These are phyloP conservation scores for Ceratobasidium sp. DNA, from an alignment of 1,284 basidiomycete genomes.

Conservation along the genomic window DNA sequence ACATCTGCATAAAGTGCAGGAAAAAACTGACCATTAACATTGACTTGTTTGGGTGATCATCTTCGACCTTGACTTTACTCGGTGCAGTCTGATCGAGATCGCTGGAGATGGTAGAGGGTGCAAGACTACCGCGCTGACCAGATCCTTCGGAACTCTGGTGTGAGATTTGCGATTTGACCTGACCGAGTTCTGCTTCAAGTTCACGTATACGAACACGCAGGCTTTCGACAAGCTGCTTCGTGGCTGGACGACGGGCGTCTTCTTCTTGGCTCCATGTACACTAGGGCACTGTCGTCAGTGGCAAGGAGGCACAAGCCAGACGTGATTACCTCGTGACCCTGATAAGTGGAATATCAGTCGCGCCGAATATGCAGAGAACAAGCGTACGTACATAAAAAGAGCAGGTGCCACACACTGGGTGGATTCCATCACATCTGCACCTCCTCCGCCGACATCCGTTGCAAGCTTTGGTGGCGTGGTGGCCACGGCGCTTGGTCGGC, in stretches of 20 bases:
- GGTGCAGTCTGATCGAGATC: background rate
- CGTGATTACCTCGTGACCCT: slow-evolving; percentile 34
- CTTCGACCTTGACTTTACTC: background rate
- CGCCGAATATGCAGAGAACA: background rate
- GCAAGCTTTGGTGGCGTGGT: slow-evolving; percentile 38
- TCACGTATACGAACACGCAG: slow-evolving; percentile 34
- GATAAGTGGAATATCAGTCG: background rate
- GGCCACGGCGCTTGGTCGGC: slow-evolving; percentile 29
- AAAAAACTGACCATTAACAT: slow-evolving; percentile 11
- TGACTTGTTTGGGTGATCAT: slow-evolving; percentile 13
- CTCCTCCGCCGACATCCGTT: slow-evolving; percentile 35
- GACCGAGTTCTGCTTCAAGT: slow-evolving; percentile 27
- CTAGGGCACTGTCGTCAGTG: background rate
- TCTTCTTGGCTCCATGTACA: slow-evolving; percentile 44
- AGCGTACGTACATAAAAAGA: slow-evolving; percentile 48
- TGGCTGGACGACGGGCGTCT: slow-evolving; percentile 36
- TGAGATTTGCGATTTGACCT: background rate
- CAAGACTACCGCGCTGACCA: background rate
- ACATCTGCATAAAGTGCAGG: background rate
- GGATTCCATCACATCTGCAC: slow-evolving; percentile 55
- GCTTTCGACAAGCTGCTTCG: slow-evolving; percentile 37
- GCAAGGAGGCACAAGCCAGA: background rate
- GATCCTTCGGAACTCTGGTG: background rate
- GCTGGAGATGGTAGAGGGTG: slow-evolving; percentile 1
- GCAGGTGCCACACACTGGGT: slow-evolving; percentile 55